phyloP scores from a whole-genome alignment of 2,329 filamentous ascomycete species.

The Tolypocladium capitatum region DNA sequence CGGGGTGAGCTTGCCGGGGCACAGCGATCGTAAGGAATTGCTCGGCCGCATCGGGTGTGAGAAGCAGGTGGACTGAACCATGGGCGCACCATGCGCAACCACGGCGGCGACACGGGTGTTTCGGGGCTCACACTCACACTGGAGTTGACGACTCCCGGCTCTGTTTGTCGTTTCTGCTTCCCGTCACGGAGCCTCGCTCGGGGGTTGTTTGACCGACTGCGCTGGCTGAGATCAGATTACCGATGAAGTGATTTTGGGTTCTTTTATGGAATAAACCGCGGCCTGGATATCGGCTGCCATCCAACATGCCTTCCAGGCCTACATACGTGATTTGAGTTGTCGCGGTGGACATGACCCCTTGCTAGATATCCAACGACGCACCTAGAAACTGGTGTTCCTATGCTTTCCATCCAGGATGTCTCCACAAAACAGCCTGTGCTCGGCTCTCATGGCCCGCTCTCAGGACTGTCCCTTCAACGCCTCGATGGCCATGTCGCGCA shows the following conservation, averaged over 20 bases:
- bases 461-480: constrained; percentile 10
- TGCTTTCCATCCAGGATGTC: neutral
- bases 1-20: constrained; percentile 53
- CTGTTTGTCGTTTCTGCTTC: too few relatives aligned
- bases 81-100: too few relatives aligned
- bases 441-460: too few relatives aligned
- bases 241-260: neutral
- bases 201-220: neutral
- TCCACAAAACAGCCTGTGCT: too few relatives aligned
- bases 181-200: neutral
- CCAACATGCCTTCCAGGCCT: neutral
- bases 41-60: constrained; percentile 73
- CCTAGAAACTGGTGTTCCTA: neutral
- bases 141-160: neutral
- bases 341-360: neutral
- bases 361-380: neutral
- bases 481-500: constrained; percentile 50
- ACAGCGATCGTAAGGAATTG: constrained; percentile 68
- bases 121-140: constrained; percentile 1
- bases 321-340: neutral
- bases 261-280: neutral
- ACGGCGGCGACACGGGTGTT: neutral
- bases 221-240: neutral
- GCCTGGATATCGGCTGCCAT: neutral
- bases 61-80: constrained; percentile 46